Evolutionary conservation across 179 eudicot genomes (phyloP), one percentile per base, ranked within the genome.

Genomic region (Gypsophila paniculata): DNA sequence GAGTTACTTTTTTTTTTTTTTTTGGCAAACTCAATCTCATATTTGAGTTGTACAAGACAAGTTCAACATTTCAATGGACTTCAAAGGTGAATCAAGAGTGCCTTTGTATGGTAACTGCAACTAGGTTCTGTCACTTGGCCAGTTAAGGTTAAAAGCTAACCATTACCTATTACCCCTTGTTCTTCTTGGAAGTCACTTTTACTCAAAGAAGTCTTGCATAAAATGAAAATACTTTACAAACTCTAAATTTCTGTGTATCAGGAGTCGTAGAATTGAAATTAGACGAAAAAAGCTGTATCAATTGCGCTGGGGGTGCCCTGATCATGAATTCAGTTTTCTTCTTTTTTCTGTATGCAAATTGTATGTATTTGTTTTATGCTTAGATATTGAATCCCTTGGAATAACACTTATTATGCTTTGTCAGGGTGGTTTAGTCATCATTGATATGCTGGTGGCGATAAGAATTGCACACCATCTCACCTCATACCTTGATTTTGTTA

Each of bases 381-480:
- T 8, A 68, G 39, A 14, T 75, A n/a, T 29, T 46, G 29, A 26
- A 62, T 32, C 61, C 38, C 49, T 26, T 65, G 55, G 57, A 49
- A 21, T 78, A 70, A 75, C 68, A 60, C 68, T 74, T 51, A 36
- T 38, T 77, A 76, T 68, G 58, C 46, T 85, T 79, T 81, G 74
- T 77, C 95, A 95, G 99, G 99, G 96, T 80, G 97, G 93, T 55
- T 70, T 70, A 52, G 42, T 92, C 52, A 69, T 86, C 71, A 70
- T 95, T 64, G 99, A 95, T 76, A 55, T 85, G 60, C 21, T 78
- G 32, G 86, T 85, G 9, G 26, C 84, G 78, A 79, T 69, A 23
- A 85, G 69, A 78, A 79, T 90, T 62, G 69, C 77, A 44, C 80
- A 81, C 53, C 85, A 82, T 81, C 77, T 78, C 65, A 70, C 78